A percentile compares a stretch with the other conserved stretches of the same genome.
These are phyloP conservation scores for Mrakia hoshinonis DNA, from an alignment of 768 basidiomycete species.

Conservation along the genomic window DNA sequence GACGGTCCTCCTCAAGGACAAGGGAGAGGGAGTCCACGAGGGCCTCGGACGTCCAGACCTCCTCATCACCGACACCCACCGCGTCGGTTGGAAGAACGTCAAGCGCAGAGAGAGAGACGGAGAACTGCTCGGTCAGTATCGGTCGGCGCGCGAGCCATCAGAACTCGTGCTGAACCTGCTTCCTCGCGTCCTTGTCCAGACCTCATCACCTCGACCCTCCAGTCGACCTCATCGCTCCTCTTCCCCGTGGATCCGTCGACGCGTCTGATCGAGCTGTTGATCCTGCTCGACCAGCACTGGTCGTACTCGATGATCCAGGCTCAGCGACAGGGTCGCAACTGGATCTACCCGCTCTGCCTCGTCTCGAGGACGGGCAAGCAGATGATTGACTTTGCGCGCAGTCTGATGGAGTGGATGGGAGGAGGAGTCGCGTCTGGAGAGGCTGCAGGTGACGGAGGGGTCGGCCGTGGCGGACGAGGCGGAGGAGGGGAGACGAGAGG, in stretches of 20 bases:
- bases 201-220: constrained; percentile 76
- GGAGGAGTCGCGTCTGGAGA: constrained; percentile 90
- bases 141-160: not conserved
- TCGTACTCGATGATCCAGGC: constrained; percentile 68
- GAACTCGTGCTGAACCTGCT: not conserved
- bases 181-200: constrained; percentile 47
- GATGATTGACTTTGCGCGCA: constrained; percentile 85
- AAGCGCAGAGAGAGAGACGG: constrained; percentile 83
- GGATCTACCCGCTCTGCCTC: constrained; percentile 71
- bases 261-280: constrained; percentile 88
- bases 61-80: constrained; percentile 84
- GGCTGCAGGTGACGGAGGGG: constrained; percentile 47
- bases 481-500: constrained; percentile 23
- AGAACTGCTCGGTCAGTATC: constrained; percentile 60
- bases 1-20: constrained; percentile 64
- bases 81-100: constrained; percentile 70
- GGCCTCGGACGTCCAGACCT: constrained; percentile 81
- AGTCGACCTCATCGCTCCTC: constrained; percentile 69
- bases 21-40: constrained; percentile 64
- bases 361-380: constrained; percentile 82
- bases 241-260: constrained; percentile 90
- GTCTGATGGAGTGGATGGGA: constrained; percentile 99
- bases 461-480: constrained; percentile 41
- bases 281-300: constrained; percentile 96
- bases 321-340: constrained; percentile 38